Base-by-base conservation (phyloP, 2,329 filamentous ascomycete species). In the Penicillium aurantiogriseum region DNA sequence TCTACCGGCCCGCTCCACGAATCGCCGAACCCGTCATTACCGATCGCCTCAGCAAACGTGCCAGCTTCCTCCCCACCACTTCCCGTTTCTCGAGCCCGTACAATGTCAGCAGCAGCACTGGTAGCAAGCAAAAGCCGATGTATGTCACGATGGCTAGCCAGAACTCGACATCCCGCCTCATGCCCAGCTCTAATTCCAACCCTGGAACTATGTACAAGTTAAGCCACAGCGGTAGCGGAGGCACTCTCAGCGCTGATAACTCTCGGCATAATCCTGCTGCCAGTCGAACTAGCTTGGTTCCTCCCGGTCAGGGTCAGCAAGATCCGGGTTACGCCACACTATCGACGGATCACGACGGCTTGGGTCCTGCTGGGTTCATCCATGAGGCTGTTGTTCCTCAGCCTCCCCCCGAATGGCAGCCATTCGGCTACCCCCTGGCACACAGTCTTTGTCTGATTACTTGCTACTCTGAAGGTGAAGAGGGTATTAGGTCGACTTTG, bases 111-210 rank as follows among this genome's bases (percentile, higher is more conserved):
- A 55, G 51, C 52, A 84, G 85, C 58, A 71, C 74, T 73, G 69
- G 63, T 10, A 56, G 83, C 78, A 74, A 79, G 64, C 77, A 79
- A 56, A 78, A 80, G 48, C 73, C 79, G n/a, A 74, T 77, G 23
- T 92, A 91, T 8, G 96, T 92, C 0, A 99, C 94, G 1, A 99
- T 99, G 94, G 90, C 91, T 3, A 97, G 90, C 69, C 94, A 97
- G 72, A 86, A 85, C 63, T 87, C 89, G 0, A 87, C 87, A 2
- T 86, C 90, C 54, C 85, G 88, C 55, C 80, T 96, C 35, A 79
- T 92, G 25, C 85, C 87, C 36, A 66, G 66, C 38, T 69, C 70
- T 10, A 65, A 59, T 7, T 69, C 70, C 15, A 65, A 60, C 8
- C 64, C 88, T 11, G 85, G 81, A 56, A 83, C 85, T 11, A 83